phyloP scores from a whole-genome alignment of 768 basidiomycete genomes.

The Boletus subparvulus region DNA sequence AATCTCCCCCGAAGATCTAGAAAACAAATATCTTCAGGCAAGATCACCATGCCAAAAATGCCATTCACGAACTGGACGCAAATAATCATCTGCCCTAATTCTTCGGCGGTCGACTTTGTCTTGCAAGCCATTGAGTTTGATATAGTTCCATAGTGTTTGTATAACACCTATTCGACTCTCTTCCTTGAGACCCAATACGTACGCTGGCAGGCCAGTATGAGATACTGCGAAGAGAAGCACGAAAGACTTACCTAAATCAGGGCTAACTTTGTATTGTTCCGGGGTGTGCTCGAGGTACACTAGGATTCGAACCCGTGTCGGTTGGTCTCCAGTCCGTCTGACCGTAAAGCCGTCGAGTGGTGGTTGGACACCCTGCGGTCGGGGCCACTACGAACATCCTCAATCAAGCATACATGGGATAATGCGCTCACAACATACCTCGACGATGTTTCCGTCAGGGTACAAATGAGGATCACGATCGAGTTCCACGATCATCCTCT shows the following conservation, averaged over 20 bases:
- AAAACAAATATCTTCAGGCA: not conserved
- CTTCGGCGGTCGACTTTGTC: conserved; percentile 77
- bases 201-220: conserved; percentile 38
- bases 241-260: conserved; percentile 60
- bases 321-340: conserved; percentile 73
- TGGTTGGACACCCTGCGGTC: conserved; percentile 53
- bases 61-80: conserved; percentile 54
- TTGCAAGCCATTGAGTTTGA: conserved; percentile 80
- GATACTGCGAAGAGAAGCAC: not conserved
- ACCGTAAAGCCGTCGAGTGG: conserved; percentile 85
- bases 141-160: conserved; percentile 88
- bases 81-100: conserved; percentile 66
- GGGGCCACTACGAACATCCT: conserved; percentile 53
- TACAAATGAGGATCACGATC: conserved; percentile 81
- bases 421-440: conserved; percentile 47
- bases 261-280: conserved; percentile 77
- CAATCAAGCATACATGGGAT: not conserved
- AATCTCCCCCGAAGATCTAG: conserved; percentile 72
- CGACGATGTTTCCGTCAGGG: conserved; percentile 84
- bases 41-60: not conserved
- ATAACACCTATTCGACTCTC: conserved; percentile 81
- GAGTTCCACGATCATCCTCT: conserved; percentile 81
- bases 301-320: conserved; percentile 78
- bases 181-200: conserved; percentile 76
- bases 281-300: conserved; percentile 85